Evolutionary conservation across 2,329 filamentous ascomycete genomes (phyloP).

Genomic region (Fusarium duplospermum): DNA sequence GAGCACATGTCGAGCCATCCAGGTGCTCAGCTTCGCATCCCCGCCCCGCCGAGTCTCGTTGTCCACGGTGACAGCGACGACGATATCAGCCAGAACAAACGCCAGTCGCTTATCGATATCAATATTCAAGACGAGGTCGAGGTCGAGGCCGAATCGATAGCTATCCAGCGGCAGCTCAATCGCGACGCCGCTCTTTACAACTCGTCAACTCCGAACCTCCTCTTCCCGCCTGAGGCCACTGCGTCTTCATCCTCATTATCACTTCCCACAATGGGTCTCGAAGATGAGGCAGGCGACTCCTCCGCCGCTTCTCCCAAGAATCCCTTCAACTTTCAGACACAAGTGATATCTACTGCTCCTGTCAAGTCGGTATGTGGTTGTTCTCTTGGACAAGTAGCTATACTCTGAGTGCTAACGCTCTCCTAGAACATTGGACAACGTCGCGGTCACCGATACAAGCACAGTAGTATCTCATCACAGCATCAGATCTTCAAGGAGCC

Average conservation of each 20-base stretch:
- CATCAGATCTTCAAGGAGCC: conserved; percentile 98
- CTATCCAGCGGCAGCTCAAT: conserved; percentile 25
- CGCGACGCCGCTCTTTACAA: conserved; percentile 33
- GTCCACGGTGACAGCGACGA: conserved; percentile 37
- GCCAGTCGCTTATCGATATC: conserved; percentile 15
- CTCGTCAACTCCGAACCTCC: conserved; percentile 29
- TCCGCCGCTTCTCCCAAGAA: conserved; percentile 57
- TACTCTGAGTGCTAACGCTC: conserved; percentile 11
- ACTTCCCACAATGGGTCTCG: conserved; percentile 30
- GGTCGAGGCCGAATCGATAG: conserved; percentile 2
- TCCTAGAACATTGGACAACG: conserved; percentile 86
- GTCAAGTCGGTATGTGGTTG: conserved; percentile 76
- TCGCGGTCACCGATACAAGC: conserved; percentile 96
- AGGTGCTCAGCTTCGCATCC: conserved; percentile 32
- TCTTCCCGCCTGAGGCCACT: conserved; percentile 26
- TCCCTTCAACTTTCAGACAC: conserved; percentile 96
- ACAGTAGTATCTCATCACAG: conserved; percentile 87
- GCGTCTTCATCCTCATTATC: conserved; percentile 29
- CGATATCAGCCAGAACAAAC: conserved; percentile 17
- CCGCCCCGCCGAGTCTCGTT: conserved; percentile 43
- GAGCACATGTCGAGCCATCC: conserved; percentile 37
- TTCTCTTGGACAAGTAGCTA: not conserved
- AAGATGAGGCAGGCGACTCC: conserved; percentile 27
- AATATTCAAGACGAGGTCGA: conserved; percentile 11
- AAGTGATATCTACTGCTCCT: conserved; percentile 78